These are phyloP conservation scores for Podospora didyma DNA, from an alignment of 495 filamentous ascomycete species.

Conservation along the genomic window DNA sequence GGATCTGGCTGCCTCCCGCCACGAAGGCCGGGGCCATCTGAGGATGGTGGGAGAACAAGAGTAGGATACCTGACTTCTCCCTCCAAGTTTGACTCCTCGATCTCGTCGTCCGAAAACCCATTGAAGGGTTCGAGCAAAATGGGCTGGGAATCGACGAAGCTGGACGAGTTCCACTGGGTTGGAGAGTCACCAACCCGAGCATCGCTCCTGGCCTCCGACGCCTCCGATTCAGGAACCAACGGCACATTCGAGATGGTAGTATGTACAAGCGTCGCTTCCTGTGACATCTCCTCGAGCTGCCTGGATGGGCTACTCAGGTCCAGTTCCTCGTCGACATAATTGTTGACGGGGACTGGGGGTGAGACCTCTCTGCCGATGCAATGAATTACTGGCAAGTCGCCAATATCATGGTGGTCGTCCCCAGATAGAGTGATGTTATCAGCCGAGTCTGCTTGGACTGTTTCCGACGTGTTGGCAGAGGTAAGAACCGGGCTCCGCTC, in stretches of 20 bases:
- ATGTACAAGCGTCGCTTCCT: constrained; percentile 5
- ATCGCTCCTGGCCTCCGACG: not conserved
- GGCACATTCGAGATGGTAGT: not conserved
- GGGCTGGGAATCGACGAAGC: constrained; percentile 21
- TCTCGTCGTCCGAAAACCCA: constrained; percentile 23
- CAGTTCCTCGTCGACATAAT: not conserved
- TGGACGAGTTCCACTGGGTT: constrained; percentile 6
- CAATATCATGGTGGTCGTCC: too few species aligned
- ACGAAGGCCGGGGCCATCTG: constrained; percentile 29
- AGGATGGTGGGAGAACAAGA: constrained; percentile 13
- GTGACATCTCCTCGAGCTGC: constrained; percentile 22
- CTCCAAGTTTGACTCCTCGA: constrained; percentile 3
- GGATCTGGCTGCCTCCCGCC: constrained; percentile 39
- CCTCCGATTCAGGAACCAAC: not conserved
- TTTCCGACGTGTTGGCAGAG: too few species aligned
- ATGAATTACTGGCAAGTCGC: too few species aligned
- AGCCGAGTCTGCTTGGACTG: too few species aligned
- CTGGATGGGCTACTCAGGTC: constrained; percentile 27
- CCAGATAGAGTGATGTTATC: too few species aligned
- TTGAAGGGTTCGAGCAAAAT: constrained; percentile 24
- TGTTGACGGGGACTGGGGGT: too few species aligned
- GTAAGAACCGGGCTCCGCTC: too few species aligned
- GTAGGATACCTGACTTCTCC: constrained; percentile 13
- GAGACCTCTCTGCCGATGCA: too few species aligned
- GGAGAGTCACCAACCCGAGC: not conserved